phyloP scores from a whole-genome alignment of 768 basidiomycete species.

The Neoboletus magnificus region DNA sequence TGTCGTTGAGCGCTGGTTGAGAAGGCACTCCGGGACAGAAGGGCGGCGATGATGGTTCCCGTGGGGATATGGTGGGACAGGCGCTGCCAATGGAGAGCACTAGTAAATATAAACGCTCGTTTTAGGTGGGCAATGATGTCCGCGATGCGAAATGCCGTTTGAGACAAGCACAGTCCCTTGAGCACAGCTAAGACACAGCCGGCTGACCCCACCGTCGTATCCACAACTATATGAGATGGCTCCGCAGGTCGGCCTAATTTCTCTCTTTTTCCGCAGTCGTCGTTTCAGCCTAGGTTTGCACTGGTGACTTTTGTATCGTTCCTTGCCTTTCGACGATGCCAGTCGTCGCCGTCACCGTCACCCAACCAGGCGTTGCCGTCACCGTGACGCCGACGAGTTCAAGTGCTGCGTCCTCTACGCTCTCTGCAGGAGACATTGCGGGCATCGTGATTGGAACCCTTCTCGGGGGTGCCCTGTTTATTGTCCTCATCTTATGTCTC shows the following conservation, averaged over 20 bases:
- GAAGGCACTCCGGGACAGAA: constrained; percentile 21
- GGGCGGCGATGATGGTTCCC: not conserved
- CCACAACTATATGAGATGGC: not conserved
- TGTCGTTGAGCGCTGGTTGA: constrained; percentile 59
- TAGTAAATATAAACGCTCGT: not conserved
- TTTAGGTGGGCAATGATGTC: not conserved
- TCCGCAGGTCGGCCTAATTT: too few species aligned
- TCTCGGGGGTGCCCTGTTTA: constrained; percentile 13
- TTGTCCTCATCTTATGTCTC: constrained; percentile 11
- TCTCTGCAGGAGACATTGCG: constrained; percentile 12
- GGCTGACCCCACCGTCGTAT: not conserved
- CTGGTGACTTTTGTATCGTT: not conserved
- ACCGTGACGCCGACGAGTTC: not conserved
- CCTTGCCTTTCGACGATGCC: constrained; percentile 8
- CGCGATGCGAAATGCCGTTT: not conserved
- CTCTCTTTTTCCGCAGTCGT: not conserved
- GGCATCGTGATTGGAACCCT: constrained; percentile 23
- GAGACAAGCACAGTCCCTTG: not conserved
- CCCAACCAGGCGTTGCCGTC: not conserved
- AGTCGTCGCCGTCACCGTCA: constrained; percentile 9
- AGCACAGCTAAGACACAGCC: constrained; percentile 9
- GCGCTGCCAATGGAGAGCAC: too few species aligned
- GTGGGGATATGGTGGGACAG: not conserved
- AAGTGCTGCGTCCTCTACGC: not conserved
- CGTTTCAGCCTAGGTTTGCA: not conserved